A percentile compares a stretch with the other conserved stretches of the same genome.
phyloP scores from a whole-genome alignment of 441 rosid species.

The Erodium moschatum region DNA sequence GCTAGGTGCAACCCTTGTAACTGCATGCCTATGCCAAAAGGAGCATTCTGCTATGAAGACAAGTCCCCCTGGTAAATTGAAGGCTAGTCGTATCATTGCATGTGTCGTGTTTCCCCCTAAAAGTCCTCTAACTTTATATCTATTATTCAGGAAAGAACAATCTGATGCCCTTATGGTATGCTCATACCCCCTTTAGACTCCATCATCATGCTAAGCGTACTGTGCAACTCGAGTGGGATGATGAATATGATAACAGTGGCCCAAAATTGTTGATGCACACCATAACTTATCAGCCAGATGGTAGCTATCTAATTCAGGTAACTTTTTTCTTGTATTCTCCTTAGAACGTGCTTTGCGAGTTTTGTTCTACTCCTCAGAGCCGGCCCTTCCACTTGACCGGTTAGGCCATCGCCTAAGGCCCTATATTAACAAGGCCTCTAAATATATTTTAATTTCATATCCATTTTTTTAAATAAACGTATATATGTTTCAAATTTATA shows the following conservation, averaged over 20 bases:
- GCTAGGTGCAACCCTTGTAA: constrained; percentile 49
- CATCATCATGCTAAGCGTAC: constrained; percentile 53
- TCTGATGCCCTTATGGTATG: constrained; percentile 54
- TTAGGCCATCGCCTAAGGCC: no score
- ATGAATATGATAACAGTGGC: constrained; percentile 39
- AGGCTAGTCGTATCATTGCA: constrained; percentile 22
- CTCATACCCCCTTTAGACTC: constrained; percentile 75
- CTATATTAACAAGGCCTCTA: no score
- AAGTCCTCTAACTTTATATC: constrained; percentile 18
- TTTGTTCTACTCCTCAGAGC: no score
- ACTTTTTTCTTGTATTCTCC: constrained; percentile 18
- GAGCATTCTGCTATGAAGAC: constrained; percentile 40
- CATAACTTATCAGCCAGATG: constrained; percentile 44
- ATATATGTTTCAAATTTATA: no score
- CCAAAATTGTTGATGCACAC: constrained; percentile 38
- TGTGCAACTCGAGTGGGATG: constrained; percentile 71
- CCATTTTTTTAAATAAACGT: no score
- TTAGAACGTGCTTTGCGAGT: no score
- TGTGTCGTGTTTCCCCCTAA: not conserved
- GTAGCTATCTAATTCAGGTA: constrained; percentile 66
- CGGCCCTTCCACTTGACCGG: no score
- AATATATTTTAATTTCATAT: no score
- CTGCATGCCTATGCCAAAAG: constrained; percentile 63
- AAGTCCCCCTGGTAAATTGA: constrained; percentile 42
- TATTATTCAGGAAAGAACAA: constrained; percentile 42